Evolutionary conservation across 2,329 filamentous ascomycete species (phyloP).

Genomic region (Coleophoma cylindrospora): DNA sequence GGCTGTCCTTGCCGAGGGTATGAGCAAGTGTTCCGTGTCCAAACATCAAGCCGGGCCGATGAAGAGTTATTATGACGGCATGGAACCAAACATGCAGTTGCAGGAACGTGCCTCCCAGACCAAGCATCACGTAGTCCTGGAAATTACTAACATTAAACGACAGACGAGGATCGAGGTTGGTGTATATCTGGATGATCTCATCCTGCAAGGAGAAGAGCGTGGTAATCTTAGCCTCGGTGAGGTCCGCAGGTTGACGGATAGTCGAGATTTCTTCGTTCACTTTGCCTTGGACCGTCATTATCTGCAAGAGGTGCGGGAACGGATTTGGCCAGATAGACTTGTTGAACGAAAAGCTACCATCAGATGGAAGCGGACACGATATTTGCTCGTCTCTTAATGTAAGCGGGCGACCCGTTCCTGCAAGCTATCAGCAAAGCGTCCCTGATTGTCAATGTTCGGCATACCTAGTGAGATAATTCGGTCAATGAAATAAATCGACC

Average conservation of each 20-base stretch:
- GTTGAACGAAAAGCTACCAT: not conserved
- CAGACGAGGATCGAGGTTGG: not conserved
- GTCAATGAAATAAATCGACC: not conserved
- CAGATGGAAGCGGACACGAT: not conserved
- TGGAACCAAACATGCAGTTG: constrained; percentile 1
- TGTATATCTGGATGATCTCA: not conserved
- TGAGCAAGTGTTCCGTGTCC: not conserved
- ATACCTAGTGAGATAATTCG: not conserved
- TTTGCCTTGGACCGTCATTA: not conserved
- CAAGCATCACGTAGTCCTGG: not conserved
- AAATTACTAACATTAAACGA: constrained; percentile 2
- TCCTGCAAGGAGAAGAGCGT: not conserved
- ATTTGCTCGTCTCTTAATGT: not conserved
- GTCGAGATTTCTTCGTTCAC: not conserved
- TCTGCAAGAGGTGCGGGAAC: not conserved
- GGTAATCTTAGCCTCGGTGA: not conserved
- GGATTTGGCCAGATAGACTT: not conserved
- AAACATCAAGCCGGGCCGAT: constrained; percentile 1
- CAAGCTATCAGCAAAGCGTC: not conserved
- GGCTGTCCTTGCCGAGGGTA: not conserved
- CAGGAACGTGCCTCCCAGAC: constrained; percentile 1
- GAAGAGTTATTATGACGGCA: constrained; percentile 1
- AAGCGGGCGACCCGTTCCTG: not conserved
- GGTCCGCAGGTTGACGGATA: not conserved
- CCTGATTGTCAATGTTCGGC: not conserved